Conservation (phyloP, 495 filamentous ascomycete species). For the Xylaria bambusicola region DNA sequence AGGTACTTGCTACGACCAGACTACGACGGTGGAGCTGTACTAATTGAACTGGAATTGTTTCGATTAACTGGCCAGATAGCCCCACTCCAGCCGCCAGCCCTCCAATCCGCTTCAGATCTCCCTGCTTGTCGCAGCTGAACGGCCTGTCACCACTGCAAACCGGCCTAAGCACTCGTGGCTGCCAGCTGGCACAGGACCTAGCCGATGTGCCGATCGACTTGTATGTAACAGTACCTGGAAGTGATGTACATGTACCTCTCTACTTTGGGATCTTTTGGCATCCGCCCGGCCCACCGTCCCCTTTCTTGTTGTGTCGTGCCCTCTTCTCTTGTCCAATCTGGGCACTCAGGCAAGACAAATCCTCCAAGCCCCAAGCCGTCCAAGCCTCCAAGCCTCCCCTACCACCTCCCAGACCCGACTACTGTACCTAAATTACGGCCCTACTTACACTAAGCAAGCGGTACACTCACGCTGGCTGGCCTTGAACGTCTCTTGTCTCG, state of each 20-base stretch:
- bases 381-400: background rate
- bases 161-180: no score
- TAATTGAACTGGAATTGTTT: slow-evolving; percentile 15
- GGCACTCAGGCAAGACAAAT: background rate
- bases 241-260: no score
- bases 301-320: slow-evolving; percentile 7
- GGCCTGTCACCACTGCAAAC: background rate
- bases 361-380: background rate
- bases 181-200: no score
- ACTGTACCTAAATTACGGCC: background rate
- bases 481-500: background rate
- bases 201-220: no score
- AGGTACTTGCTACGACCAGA: background rate
- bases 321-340: background rate
- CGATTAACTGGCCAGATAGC: background rate
- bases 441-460: no score
- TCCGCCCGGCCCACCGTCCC: slow-evolving; percentile 7
- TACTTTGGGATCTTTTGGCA: no score
- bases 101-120: background rate
- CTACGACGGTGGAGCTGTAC: no score
- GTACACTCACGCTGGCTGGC: slow-evolving; percentile 1
- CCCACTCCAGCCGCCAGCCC: slow-evolving; percentile 2
- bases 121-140: background rate
- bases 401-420: background rate
- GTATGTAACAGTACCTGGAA: no score